phyloP scores from a whole-genome alignment of 768 basidiomycete species.

The Podaxis sp. region DNA sequence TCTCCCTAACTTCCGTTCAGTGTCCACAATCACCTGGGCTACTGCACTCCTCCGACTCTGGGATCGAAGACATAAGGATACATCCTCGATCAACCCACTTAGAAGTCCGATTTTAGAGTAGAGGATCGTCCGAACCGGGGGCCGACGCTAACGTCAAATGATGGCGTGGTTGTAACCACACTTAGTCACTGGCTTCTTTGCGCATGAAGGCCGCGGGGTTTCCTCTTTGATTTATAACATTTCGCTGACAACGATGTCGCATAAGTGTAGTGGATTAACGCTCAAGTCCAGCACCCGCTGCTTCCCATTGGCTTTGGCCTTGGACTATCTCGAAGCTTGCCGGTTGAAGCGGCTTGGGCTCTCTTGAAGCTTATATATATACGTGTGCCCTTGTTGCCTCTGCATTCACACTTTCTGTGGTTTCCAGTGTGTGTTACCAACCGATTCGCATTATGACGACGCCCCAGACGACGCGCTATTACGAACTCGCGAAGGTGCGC shows the following conservation, averaged over 20 bases:
- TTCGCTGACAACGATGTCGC: neutral
- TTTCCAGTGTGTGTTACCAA: neutral
- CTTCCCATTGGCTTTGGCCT: neutral
- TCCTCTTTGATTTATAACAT: neutral
- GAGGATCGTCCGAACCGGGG: too few species aligned
- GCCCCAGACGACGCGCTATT: neutral
- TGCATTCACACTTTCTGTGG: neutral
- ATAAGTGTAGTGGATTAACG: neutral
- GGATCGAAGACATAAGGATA: too few species aligned
- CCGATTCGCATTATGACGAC: neutral
- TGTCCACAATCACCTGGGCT: too few species aligned
- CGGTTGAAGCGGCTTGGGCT: neutral
- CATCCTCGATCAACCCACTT: too few species aligned
- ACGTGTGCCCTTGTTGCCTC: neutral
- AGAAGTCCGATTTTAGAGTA: too few species aligned
- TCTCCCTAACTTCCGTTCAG: too few species aligned
- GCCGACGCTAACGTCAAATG: too few species aligned
- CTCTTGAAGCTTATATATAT: neutral
- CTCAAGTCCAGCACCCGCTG: neutral
- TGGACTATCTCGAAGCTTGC: neutral
- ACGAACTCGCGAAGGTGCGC: neutral
- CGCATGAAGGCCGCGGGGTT: neutral
- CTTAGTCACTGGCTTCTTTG: neutral
- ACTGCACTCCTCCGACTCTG: too few species aligned
- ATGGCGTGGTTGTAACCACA: too few species aligned